These are phyloP conservation scores for Ceriops tagal DNA, from an alignment of 345 rosid genomes.

Conservation along the genomic window DNA sequence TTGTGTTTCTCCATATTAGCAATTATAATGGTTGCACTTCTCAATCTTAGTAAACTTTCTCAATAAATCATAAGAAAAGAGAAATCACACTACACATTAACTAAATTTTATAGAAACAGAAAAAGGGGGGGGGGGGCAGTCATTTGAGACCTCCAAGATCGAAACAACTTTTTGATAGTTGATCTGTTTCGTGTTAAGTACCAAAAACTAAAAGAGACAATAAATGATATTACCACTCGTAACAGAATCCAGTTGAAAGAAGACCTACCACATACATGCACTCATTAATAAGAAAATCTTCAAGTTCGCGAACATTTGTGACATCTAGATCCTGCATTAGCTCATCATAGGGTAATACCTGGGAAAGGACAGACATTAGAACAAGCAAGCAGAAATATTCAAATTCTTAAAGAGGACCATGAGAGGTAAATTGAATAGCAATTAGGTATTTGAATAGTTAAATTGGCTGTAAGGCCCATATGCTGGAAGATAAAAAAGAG, in stretches of 20 bases:
- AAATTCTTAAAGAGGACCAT: neutral
- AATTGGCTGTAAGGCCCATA: no score
- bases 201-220: no score
- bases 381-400: constrained; percentile 2
- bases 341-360: constrained; percentile 84
- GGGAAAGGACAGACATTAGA: constrained; percentile 10
- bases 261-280: constrained; percentile 88
- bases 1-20: neutral
- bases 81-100: no score
- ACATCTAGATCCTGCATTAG: constrained; percentile 89
- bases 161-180: no score
- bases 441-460: no score
- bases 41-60: no score
- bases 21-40: neutral
- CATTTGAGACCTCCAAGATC: no score
- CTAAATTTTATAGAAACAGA: neutral
- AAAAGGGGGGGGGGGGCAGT: neutral
- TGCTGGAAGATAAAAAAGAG: no score
- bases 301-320: constrained; percentile 87
- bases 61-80: no score
- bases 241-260: constrained; percentile 11
- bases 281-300: constrained; percentile 95
- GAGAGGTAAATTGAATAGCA: neutral
- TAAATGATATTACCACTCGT: neutral
- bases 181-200: neutral